These are phyloP conservation scores for Hypoxylon cercidicola DNA, from an alignment of 495 filamentous ascomycete species.

Conservation along the genomic window DNA sequence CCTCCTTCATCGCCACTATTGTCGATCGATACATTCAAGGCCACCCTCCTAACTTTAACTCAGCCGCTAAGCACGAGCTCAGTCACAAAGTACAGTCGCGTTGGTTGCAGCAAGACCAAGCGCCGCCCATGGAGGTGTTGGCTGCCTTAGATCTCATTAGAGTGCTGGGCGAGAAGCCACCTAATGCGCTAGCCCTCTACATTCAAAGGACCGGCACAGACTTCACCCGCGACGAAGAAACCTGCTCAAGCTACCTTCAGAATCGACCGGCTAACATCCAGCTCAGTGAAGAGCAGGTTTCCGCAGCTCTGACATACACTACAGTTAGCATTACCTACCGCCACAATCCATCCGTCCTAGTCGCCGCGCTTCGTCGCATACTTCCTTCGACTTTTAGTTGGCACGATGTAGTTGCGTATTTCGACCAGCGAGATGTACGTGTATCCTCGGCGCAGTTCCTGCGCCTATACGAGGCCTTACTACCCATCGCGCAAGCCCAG, in stretches of 20 bases:
- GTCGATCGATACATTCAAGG: slow-evolving; percentile 84
- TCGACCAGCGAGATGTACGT: slow-evolving; percentile 82
- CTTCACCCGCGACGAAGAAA: slow-evolving; percentile 62
- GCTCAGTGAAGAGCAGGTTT: slow-evolving; percentile 83
- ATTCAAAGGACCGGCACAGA: slow-evolving; percentile 79
- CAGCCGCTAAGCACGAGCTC: slow-evolving; percentile 75
- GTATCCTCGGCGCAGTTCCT: slow-evolving; percentile 83
- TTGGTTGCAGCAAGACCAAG: slow-evolving; percentile 66
- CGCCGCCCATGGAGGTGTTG: slow-evolving; percentile 75
- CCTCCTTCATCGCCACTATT: slow-evolving; percentile 75
- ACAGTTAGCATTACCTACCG: slow-evolving; percentile 76
- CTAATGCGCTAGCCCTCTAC: slow-evolving; percentile 75
- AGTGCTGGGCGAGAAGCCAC: slow-evolving; percentile 68
- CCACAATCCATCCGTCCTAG: slow-evolving; percentile 78
- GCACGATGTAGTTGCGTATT: slow-evolving; percentile 80
- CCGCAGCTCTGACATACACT: slow-evolving; percentile 79
- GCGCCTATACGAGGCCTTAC: slow-evolving; percentile 77
- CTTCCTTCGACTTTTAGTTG: slow-evolving; percentile 74
- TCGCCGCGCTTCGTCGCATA: slow-evolving; percentile 62
- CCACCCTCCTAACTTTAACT: slow-evolving; percentile 82
- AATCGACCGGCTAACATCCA: slow-evolving; percentile 71
- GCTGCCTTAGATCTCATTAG: slow-evolving; percentile 79
- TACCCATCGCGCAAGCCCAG: slow-evolving; percentile 66
- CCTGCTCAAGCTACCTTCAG: slow-evolving; percentile 65
- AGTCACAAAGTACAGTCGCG: slow-evolving; percentile 72